These are phyloP conservation scores for Fragaria vesca DNA, from an alignment of 306 rosid species.

Conservation along the genomic window DNA sequence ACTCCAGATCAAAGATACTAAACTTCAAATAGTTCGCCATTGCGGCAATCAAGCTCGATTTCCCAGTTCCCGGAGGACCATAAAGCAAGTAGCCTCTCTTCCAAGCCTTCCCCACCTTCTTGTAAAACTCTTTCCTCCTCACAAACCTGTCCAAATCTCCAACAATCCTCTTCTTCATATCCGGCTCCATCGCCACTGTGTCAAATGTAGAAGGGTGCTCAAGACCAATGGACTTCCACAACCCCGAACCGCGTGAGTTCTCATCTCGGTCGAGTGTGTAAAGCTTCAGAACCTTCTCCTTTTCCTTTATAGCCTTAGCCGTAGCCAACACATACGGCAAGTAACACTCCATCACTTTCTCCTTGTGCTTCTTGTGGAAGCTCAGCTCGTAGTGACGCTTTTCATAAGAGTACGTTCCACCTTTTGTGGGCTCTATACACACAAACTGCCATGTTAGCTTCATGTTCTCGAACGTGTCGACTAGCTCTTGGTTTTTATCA, in stretches of 20 bases:
- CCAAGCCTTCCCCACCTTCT: slow-evolving; percentile 46
- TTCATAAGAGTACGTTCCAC: neutral
- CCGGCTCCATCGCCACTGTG: slow-evolving; percentile 37
- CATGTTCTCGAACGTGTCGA: slow-evolving; percentile 20
- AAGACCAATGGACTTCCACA: slow-evolving; percentile 33
- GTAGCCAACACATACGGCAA: slow-evolving; percentile 24
- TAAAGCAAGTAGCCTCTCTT: slow-evolving; percentile 43
- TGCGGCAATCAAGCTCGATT: slow-evolving; percentile 42
- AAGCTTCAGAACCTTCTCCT: slow-evolving; percentile 25
- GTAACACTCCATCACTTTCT: slow-evolving; percentile 23
- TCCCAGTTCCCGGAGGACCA: slow-evolving; percentile 44
- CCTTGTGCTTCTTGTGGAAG: slow-evolving; percentile 29
- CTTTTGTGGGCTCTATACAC: slow-evolving; percentile 7
- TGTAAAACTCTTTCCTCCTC: slow-evolving; percentile 32
- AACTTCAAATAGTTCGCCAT: slow-evolving; percentile 47
- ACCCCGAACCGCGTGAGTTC: neutral
- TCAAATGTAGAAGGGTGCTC: slow-evolving; percentile 44
- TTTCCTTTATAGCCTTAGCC: slow-evolving; percentile 19
- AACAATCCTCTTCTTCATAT: slow-evolving; percentile 16
- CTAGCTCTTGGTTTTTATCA: slow-evolving; percentile 16
- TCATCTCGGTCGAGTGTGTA: slow-evolving; percentile 8
- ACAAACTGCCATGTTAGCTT: slow-evolving; percentile 23
- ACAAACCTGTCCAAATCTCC: slow-evolving; percentile 38
- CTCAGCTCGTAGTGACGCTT: slow-evolving; percentile 28
- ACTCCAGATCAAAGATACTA: slow-evolving; percentile 37